Conservation (phyloP, 257 asterid genomes). For the Vinca minor region DNA sequence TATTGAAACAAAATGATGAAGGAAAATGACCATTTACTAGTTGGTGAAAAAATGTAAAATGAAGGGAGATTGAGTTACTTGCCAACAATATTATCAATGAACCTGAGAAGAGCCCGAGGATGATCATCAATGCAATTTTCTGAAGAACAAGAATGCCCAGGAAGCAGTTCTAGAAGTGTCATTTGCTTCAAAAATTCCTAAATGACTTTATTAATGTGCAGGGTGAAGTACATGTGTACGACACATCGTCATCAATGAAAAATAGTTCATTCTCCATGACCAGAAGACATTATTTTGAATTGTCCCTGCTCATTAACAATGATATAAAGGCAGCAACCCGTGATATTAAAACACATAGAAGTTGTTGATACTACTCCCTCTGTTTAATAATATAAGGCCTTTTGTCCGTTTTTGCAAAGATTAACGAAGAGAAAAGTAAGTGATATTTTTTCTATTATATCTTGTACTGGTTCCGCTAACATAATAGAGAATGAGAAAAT, state of each 20-base stretch:
- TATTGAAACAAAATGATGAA: not conserved
- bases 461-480: no score
- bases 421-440: no score
- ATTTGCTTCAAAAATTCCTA: not conserved
- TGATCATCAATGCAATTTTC: not conserved
- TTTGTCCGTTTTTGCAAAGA: no score
- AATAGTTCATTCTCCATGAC: not conserved
- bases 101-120: not conserved
- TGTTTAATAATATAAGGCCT: no score
- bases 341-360: no score
- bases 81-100: not conserved
- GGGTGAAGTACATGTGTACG: not conserved
- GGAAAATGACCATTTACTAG: not conserved
- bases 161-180: not conserved
- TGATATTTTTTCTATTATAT: no score
- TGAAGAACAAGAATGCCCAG: not conserved
- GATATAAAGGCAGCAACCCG: not conserved
- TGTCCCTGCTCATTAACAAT: not conserved
- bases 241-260: not conserved
- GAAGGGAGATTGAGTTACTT: not conserved
- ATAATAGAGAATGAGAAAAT: no score
- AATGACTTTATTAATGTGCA: not conserved
- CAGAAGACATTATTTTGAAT: no score
- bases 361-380: no score
- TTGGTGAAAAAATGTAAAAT: not conserved